These are phyloP conservation scores for Draba incana DNA, from an alignment of 345 rosid species.

Conservation along the genomic window DNA sequence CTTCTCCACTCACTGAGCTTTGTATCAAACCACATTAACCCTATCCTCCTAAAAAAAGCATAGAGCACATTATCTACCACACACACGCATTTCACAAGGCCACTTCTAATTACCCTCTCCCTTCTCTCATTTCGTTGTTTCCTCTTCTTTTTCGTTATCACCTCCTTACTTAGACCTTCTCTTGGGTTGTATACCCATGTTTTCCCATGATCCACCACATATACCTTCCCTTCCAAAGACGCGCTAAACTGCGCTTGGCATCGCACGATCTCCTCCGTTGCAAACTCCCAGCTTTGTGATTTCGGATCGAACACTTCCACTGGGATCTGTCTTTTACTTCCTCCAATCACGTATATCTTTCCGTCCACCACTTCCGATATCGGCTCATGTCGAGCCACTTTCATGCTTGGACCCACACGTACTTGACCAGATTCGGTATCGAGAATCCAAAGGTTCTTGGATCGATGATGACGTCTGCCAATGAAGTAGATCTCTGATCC, in stretches of 20 bases:
- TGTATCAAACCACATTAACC: constrained; percentile 62
- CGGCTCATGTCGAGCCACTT: not conserved
- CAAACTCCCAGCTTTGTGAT: constrained; percentile 49
- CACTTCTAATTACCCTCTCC: no score
- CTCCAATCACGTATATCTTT: constrained; percentile 67
- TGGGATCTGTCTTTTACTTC: constrained; percentile 55
- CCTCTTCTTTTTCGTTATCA: not conserved
- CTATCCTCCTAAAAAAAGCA: constrained; percentile 55
- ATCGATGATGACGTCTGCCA: no score
- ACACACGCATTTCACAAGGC: constrained; percentile 30
- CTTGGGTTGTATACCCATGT: constrained; percentile 58
- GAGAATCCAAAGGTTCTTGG: no score
- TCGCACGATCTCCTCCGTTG: constrained; percentile 38
- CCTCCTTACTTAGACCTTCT: constrained; percentile 50
- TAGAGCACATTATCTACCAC: constrained; percentile 50
- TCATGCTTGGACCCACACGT: no score
- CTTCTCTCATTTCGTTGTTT: no score
- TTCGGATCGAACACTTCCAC: constrained; percentile 67
- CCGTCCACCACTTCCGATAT: constrained; percentile 55
- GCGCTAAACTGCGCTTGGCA: constrained; percentile 63
- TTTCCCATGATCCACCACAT: constrained; percentile 59
- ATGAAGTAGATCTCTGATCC: no score
- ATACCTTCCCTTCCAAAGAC: constrained; percentile 51
- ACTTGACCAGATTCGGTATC: no score
- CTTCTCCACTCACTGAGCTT: constrained; percentile 55